Conservation (phyloP, 306 rosid species). For the Potentilla sterilis region DNA sequence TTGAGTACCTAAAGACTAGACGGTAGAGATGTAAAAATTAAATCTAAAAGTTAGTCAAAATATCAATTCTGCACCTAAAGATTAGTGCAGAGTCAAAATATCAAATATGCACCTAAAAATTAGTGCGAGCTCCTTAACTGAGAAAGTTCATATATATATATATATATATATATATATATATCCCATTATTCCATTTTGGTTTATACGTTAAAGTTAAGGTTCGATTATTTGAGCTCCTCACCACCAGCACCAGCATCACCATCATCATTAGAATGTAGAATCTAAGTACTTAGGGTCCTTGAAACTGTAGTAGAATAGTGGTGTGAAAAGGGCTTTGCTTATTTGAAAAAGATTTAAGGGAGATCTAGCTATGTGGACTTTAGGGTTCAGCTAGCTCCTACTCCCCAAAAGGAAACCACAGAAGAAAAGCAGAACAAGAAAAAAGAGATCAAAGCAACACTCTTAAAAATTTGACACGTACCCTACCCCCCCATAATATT, state of each 20-base stretch:
- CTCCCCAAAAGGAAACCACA: conserved; percentile 70
- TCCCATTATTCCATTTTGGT: not conserved
- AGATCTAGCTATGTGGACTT: conserved; percentile 5
- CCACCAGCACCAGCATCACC: no score
- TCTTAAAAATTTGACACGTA: conserved; percentile 10
- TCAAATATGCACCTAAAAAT: no score
- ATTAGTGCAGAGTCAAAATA: no score
- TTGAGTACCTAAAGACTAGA: no score
- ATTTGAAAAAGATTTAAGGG: conserved; percentile 18
- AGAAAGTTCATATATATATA: no score
- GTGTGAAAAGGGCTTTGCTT: conserved; percentile 40
- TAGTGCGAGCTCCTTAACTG: no score
- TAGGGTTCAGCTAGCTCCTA: conserved; percentile 31
- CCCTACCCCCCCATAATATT: conserved; percentile 35
- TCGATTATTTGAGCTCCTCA: not conserved
- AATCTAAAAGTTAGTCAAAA: no score
- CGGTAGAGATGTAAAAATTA: no score
- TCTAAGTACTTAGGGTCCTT: not conserved
- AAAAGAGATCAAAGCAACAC: not conserved
- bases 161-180: no score
- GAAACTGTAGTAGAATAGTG: not conserved
- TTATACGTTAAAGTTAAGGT: not conserved
- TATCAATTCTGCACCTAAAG: no score
- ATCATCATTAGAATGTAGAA: not conserved
- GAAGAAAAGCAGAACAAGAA: conserved; percentile 26